phyloP scores from a whole-genome alignment of 305 asterid species.

The Rubia peregrina region DNA sequence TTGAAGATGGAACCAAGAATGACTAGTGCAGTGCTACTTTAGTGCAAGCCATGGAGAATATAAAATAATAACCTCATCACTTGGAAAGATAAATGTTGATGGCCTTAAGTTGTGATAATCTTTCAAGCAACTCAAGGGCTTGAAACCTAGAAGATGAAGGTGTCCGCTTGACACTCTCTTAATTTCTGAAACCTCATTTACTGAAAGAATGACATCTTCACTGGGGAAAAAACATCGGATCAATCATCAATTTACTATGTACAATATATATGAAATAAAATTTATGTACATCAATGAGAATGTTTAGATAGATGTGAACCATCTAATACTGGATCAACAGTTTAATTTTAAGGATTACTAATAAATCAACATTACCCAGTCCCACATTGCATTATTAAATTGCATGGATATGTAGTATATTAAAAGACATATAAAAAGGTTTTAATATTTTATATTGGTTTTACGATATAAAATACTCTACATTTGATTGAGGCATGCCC shows the following conservation, averaged over 20 bases:
- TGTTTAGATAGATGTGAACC: neutral
- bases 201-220: constrained; percentile 66
- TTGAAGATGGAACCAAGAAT: neutral
- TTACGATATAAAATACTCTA: neutral
- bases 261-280: neutral
- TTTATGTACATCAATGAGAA: neutral
- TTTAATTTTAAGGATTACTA: no score
- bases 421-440: neutral
- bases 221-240: constrained; percentile 32
- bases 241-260: neutral
- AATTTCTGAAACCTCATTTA: constrained; percentile 64
- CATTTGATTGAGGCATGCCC: neutral
- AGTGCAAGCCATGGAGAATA: neutral
- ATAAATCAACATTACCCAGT: no score
- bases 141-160: constrained; percentile 87
- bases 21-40: neutral
- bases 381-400: neutral
- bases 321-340: neutral
- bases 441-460: neutral
- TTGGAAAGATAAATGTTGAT: constrained; percentile 85
- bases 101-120: constrained; percentile 91
- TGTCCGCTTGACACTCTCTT: constrained; percentile 76
- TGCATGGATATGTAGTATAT: neutral
- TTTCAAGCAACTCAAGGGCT: constrained; percentile 79
- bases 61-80: constrained; percentile 62